A percentile compares a stretch with the other conserved stretches of the same genome.
Conservation (phyloP, 176 grass and related monocot genomes). For the Thalia dealbata region DNA sequence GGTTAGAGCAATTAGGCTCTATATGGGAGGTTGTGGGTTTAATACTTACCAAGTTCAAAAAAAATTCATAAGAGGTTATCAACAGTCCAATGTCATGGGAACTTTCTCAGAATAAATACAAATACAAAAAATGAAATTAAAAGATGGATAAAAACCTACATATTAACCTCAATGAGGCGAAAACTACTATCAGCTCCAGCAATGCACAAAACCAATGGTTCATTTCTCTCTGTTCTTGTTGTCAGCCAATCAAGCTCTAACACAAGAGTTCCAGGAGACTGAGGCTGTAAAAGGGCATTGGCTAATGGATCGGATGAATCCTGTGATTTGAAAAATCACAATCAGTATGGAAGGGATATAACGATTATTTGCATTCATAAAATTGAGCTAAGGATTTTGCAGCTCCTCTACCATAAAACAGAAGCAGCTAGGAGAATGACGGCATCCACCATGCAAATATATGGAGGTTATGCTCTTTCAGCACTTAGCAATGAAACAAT, state of each 20-base stretch:
- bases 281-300: slow-evolving; percentile 90
- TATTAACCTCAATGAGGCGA: slow-evolving; percentile 94
- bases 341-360: neutral
- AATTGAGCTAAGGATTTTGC: neutral
- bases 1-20: no score
- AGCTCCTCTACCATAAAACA: neutral
- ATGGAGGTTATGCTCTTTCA: neutral
- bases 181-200: slow-evolving; percentile 98
- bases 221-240: slow-evolving; percentile 68
- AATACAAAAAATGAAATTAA: slow-evolving; percentile 6
- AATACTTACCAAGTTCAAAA: no score
- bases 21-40: no score
- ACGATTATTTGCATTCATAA: neutral
- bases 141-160: slow-evolving; percentile 45
- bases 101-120: slow-evolving; percentile 1
- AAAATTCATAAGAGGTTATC: neutral
- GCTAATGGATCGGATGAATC: slow-evolving; percentile 96
- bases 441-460: neutral
- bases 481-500: neutral
- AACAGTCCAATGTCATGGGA: neutral
- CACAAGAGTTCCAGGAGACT: slow-evolving; percentile 95
- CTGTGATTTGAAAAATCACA: slow-evolving; percentile 33
- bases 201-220: slow-evolving; percentile 88
- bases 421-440: neutral
- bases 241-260: slow-evolving; percentile 99